These are phyloP conservation scores for Pestalotiopsis sp. DNA, from an alignment of 2,329 filamentous ascomycete species.

Conservation along the genomic window DNA sequence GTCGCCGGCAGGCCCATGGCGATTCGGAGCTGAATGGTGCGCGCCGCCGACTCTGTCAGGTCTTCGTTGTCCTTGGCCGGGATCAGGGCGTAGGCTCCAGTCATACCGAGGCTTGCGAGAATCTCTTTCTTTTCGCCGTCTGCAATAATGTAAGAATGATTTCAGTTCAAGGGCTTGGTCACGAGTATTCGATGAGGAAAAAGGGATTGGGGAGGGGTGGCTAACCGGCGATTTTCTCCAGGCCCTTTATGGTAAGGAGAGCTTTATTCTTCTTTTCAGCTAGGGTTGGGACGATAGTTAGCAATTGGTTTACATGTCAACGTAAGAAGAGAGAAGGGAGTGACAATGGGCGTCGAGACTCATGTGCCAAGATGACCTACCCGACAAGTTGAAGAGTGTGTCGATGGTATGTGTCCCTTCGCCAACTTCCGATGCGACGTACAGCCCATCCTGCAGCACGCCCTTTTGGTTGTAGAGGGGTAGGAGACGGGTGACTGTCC, in stretches of 20 bases:
- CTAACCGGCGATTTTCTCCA: neutral
- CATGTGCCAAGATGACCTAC: neutral
- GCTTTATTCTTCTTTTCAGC: neutral
- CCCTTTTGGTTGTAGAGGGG: neutral
- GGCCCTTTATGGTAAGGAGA: neutral
- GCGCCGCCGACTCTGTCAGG: neutral
- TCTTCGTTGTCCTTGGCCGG: neutral
- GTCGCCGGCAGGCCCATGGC: neutral
- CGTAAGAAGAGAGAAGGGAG: too few relatives aligned
- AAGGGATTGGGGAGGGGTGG: neutral
- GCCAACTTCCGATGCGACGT: neutral
- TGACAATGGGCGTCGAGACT: neutral
- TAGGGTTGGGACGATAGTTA: neutral
- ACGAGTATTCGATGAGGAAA: neutral
- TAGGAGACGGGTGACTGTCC: neutral
- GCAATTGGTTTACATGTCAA: neutral
- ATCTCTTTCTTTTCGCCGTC: neutral
- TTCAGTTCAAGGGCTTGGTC: neutral
- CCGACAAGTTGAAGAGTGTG: neutral
- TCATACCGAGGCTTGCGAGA: neutral
- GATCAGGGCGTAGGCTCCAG: neutral
- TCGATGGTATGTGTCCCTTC: neutral
- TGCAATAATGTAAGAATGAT: neutral
- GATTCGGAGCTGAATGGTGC: neutral
- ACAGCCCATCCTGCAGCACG: neutral